These are phyloP conservation scores for Ophiostoma ulmi DNA, from an alignment of 2,329 filamentous ascomycete genomes.

Conservation along the genomic window DNA sequence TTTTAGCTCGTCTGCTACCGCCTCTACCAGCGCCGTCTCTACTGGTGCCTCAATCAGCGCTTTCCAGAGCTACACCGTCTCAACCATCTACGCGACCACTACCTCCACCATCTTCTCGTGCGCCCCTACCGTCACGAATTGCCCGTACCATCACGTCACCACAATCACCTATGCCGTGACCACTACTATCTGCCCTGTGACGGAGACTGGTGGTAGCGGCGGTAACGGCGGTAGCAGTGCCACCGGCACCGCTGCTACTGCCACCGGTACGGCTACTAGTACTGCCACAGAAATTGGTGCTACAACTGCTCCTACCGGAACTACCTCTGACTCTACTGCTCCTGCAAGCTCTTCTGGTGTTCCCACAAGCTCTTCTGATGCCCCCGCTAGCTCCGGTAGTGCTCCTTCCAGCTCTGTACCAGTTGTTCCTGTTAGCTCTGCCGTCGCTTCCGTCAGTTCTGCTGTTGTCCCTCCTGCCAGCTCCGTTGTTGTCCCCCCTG, in stretches of 20 bases:
- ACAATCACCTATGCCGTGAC: conserved; percentile 31
- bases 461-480: neutral
- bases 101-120: conserved; percentile 32
- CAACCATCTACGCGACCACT: conserved; percentile 23
- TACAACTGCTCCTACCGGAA: neutral
- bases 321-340: neutral
- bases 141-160: conserved; percentile 30
- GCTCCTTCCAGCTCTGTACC: neutral
- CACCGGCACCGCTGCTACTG: neutral
- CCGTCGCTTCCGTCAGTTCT: neutral
- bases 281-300: neutral
- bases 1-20: no score
- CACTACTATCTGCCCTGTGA: conserved; percentile 43
- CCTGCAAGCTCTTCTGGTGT: neutral
- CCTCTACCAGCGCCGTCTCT: neutral
- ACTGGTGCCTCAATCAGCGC: neutral
- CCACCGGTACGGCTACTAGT: neutral
- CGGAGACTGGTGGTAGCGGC: conserved; percentile 18
- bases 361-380: neutral
- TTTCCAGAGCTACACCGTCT: conserved; percentile 1
- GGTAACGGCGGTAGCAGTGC: neutral
- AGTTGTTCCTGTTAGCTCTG: neutral
- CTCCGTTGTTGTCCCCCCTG: neutral
- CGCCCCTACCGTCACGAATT: conserved; percentile 30
- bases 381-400: neutral